Evolutionary conservation across 345 rosid genomes (phyloP), one percentile per base, ranked within the genome.

Genomic region (Citrus unshiu): DNA sequence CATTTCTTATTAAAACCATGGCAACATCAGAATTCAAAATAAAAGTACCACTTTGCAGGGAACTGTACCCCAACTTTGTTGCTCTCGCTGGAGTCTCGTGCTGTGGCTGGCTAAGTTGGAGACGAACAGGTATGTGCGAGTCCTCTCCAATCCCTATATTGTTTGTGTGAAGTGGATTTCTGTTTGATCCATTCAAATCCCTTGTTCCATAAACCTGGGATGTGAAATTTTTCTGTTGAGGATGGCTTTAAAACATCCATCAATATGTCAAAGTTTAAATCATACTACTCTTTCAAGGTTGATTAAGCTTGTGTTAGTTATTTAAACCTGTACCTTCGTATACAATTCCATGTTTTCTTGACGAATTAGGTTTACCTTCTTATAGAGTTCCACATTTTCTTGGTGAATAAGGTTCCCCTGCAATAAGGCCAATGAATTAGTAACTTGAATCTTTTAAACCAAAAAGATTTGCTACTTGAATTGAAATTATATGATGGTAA

Each of bases 71-170:
- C 85, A 89, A 56, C 51, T 91, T 89, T 80, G 88, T 87, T 67
- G 90, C 84, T 73, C 82, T 86, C 16, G 85, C 29, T 37, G 87
- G 87, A 57, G 85, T 79, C 72, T 88, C 84, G 10, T 82, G 89
- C 68, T 80, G 85, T 70, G 94, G 92, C 86, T 86, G 91, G 82
- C 91, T 89, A 77, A 90, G 90, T 78, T 87, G 97, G 85, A 93
- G 95, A 72, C 76, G 82, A 68, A 82, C 89, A 75, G 92, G 93
- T 71, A 73, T 82, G 75, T 82, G 83, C 8, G 88, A 85, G 77
- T 91, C 94, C 67, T 90, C 95, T 69, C 65, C 88, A 62, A 74
- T 77, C 74, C 74, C 81, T 72, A 77, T 87, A 81, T 89, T 85
- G 85, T 86, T 86, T 77, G 79, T 84, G 76, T 81, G 85, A 77